A percentile compares a stretch with the other conserved stretches of the same genome.
Conservation (phyloP, 306 rosid genomes). For the Prinsepia uniflora region DNA sequence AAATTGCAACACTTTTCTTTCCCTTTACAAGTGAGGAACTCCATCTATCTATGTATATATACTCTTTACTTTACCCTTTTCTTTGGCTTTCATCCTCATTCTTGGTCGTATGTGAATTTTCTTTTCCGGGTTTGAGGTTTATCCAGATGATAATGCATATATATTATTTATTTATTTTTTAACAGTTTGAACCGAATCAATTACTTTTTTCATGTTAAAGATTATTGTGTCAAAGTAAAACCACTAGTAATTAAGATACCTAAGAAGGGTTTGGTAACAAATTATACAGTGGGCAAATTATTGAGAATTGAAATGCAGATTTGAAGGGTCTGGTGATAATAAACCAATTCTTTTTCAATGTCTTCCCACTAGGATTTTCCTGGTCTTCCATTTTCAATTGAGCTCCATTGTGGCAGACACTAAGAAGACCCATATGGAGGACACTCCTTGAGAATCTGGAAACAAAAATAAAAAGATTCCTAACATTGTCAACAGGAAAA, state of each 20-base stretch:
- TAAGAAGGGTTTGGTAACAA: neutral
- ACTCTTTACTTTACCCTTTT: neutral
- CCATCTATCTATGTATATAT: neutral
- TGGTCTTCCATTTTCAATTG: constrained; percentile 22
- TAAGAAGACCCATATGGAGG: constrained; percentile 16
- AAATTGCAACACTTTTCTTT: constrained; percentile 1
- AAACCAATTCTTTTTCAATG: constrained; percentile 30
- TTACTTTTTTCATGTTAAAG: too few species aligned
- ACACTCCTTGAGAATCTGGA: constrained; percentile 30
- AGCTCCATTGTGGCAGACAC: constrained; percentile 61
- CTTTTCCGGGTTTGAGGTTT: neutral
- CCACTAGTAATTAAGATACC: too few species aligned
- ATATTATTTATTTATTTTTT: too few species aligned
- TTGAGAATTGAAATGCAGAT: constrained; percentile 1
- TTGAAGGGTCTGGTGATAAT: neutral
- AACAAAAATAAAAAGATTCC: constrained; percentile 27
- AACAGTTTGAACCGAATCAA: too few species aligned
- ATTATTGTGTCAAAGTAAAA: too few species aligned
- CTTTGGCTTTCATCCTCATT: constrained; percentile 1
- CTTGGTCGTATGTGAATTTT: neutral
- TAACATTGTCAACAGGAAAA: constrained; percentile 30
- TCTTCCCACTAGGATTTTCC: constrained; percentile 55
- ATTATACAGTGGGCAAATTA: neutral
- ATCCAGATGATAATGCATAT: neutral
- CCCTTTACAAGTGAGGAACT: constrained; percentile 24